A percentile compares a stretch with the other conserved stretches of the same genome.
Evolutionary conservation across 2,329 filamentous ascomycete genomes (phyloP).

Genomic region (Xylariaceae sp.): DNA sequence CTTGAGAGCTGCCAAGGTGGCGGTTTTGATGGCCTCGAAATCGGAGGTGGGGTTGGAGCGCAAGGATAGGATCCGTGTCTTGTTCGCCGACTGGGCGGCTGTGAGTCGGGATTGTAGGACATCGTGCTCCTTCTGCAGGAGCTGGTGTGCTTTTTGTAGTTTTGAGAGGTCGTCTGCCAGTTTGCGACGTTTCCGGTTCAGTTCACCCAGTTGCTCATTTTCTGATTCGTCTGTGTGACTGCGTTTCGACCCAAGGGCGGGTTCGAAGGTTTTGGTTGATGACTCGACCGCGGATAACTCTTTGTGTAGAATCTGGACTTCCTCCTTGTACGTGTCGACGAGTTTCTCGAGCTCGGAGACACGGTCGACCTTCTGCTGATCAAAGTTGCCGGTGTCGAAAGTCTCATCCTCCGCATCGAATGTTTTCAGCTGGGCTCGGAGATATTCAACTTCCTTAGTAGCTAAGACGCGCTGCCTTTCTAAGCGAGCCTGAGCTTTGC

Average conservation of each 20-base stretch:
- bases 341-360: slow-evolving; percentile 85
- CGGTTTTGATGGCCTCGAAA: slow-evolving; percentile 81
- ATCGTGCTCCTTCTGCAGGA: slow-evolving; percentile 71
- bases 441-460: slow-evolving; percentile 90
- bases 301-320: slow-evolving; percentile 75
- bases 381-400: slow-evolving; percentile 79
- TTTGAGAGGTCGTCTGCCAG: slow-evolving; percentile 43
- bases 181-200: slow-evolving; percentile 86
- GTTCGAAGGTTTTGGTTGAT: slow-evolving; percentile 45
- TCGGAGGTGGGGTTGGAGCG: slow-evolving; percentile 92
- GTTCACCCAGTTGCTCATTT: slow-evolving; percentile 77
- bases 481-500: slow-evolving; percentile 75
- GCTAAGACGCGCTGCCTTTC: slow-evolving; percentile 87
- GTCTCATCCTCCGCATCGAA: slow-evolving; percentile 89
- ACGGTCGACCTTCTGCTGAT: slow-evolving; percentile 75
- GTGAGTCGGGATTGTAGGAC: slow-evolving; percentile 78
- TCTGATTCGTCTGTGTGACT: slow-evolving; percentile 64
- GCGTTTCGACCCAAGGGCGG: slow-evolving; percentile 66
- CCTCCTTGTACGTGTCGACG: slow-evolving; percentile 83
- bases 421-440: slow-evolving; percentile 88
- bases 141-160: slow-evolving; percentile 77
- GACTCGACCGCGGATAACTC: slow-evolving; percentile 74
- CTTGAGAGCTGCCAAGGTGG: slow-evolving; percentile 77
- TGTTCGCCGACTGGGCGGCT: slow-evolving; percentile 68
- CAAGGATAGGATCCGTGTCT: slow-evolving; percentile 83